Evolutionary conservation across 225 moss, liverwort and hornwort species (phyloP), one percentile per base, ranked within the genome.

Genomic region (Physcomitrellopsis africana): DNA sequence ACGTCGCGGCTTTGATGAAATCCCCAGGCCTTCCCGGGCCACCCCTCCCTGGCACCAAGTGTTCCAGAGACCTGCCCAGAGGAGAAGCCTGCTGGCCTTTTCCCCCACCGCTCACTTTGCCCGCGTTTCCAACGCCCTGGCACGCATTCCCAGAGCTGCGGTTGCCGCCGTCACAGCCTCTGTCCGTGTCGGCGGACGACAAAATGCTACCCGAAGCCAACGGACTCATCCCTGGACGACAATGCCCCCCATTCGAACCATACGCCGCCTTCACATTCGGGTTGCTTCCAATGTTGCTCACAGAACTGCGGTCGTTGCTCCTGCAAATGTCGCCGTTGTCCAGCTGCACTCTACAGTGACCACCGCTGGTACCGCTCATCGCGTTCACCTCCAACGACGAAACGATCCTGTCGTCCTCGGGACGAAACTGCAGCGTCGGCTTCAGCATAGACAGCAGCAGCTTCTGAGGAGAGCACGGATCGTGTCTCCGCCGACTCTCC

Each of bases 401-500:
- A 18, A 80, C 82, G 3, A 68, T 78, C 37, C 73, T 85, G 41
- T 85, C 81, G 17, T 83, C 88, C 7, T 83, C 81, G 8, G 76
- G 72, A 43, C 48, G 78, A 27, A 79, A 79, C 46, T 67, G 77
- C 76, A 85, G 67, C 7, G 19, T 80, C 47, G 81, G 44, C 58
- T 84, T 85, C 24, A 82, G 75, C 77, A 84, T 84, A 58, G 84
- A 80, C 72, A 80, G 67, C n/a, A 82, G 77, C 17, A 66, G 72
- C 69, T 80, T 87, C 26, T 72, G 82, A 24, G 87, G 82, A 14
- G 80, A 65, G 74, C 81, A 81, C 10, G 82, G 56, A 9, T 82
- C 84, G 42, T 80, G 82, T 44, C 77, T 47, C 18, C 81, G 67
- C 65, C 66, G 60, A 65, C 47, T 69, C 60, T 88, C 88, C 55